Base-by-base conservation (phyloP, 305 asterid species). In the Plantago coronopus region DNA sequence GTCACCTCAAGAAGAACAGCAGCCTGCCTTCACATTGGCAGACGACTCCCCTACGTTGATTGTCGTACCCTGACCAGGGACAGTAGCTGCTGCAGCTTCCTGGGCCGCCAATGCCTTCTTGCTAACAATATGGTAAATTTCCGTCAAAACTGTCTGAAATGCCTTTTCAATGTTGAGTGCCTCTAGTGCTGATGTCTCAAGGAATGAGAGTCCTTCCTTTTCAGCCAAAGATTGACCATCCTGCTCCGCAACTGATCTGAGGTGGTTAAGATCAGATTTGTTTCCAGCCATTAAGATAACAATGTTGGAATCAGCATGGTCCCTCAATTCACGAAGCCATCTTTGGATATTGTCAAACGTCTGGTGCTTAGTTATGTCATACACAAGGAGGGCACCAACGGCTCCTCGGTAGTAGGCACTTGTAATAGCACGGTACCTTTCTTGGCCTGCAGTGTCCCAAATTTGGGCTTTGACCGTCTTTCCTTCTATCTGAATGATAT, bases 371-470 rank as follows among this genome's bases (percentile, higher is more conserved):
- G 78, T 68, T 62, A 72, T 72, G 77, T 71, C 76, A 17, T 71
- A 71, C 38, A 71, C 76, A 48, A 71, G 76, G 56, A 67, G 63
- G 18, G 73, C 74, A 47, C 74, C 74, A 38, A 68, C 74, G 0
- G 78, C 78, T 60, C 78, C 78, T 69, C 78, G 38, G 71, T 73
- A 73, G 45, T 73, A 73, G 57, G 78, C 78, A 73, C 78, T 73
- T 7, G 78, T 73, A 45, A 73, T 73, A 37, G 78, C 78, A 19
- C 78, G 71, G 59, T 73, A 73, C 62, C 78, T 65, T 61, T 73
- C 78, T 59, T 72, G 77, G 48, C 77, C 77, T 49, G 77, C 77
- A 58, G 77, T 72, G 64, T 72, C 77, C 77, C 78, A 73, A 58
- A 73, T 73, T 44, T 73, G 78, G 54, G 74, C 78, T 55, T 73